A percentile compares a stretch with the other conserved stretches of the same genome.
These are phyloP conservation scores for Omphalotus olearius DNA, from an alignment of 1,284 basidiomycete genomes.

Conservation along the genomic window DNA sequence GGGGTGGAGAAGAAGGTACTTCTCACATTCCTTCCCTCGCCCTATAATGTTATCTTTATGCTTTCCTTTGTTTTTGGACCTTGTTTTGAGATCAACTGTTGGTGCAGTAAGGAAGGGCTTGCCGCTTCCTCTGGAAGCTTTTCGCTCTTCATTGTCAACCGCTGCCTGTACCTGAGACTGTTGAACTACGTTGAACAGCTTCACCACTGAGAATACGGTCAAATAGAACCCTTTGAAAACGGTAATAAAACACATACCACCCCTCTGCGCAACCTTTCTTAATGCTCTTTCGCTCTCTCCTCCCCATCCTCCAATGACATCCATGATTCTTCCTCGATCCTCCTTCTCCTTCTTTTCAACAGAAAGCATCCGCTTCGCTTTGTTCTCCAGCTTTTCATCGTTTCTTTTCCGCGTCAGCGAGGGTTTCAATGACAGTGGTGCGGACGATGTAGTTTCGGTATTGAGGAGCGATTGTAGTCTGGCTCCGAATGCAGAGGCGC, in stretches of 20 bases:
- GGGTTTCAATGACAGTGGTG: conserved; percentile 74
- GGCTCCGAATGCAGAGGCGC: conserved; percentile 66
- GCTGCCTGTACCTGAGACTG: conserved; percentile 61
- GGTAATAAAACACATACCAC: conserved; percentile 46
- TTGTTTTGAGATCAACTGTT: conserved; percentile 39
- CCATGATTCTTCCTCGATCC: conserved; percentile 65
- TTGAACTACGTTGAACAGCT: conserved; percentile 79
- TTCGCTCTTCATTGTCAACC: conserved; percentile 50
- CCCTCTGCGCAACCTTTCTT: conserved; percentile 78
- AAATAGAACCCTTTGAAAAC: not conserved
- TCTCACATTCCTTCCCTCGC: conserved; percentile 53
- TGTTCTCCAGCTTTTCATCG: conserved; percentile 67
- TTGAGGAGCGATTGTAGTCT: conserved; percentile 65
- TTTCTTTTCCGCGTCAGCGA: conserved; percentile 62
- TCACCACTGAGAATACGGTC: conserved; percentile 51
- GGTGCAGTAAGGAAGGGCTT: conserved; percentile 71
- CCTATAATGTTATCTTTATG: conserved; percentile 50
- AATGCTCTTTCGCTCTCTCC: conserved; percentile 71
- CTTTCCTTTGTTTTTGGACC: conserved; percentile 45
- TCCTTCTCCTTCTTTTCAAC: conserved; percentile 73
- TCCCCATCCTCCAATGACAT: conserved; percentile 82
- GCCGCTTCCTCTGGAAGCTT: conserved; percentile 60
- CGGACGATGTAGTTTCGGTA: conserved; percentile 59
- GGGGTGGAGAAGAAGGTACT: not conserved
- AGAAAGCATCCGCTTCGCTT: conserved; percentile 64